Evolutionary conservation across 345 rosid species (phyloP), one percentile per base, ranked within the genome.

Genomic region (Turnera subulata): DNA sequence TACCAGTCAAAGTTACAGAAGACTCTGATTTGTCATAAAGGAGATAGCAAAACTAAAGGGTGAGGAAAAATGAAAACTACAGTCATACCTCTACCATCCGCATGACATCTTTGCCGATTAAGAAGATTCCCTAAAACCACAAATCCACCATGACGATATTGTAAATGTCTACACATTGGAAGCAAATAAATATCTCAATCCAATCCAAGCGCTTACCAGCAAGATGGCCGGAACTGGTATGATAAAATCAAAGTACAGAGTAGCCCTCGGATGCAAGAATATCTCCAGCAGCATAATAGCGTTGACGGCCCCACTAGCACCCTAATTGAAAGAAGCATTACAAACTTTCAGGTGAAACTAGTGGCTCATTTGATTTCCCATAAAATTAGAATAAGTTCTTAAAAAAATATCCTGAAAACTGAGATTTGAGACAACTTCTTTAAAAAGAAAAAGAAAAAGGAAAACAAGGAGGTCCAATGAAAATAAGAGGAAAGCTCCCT

Each of bases 251-350:
- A 91, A 40, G 75, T 71, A 79, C 17, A 91, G 55, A 35, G 92
- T 92, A 19, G 93, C 81, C 55, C 23, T 86, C 43, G 98, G 97
- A 69, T 79, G 61, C 63, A 92, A 70, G 77, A 92, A 85, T 78
- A 92, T 92, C 53, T 80, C 80, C 13, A 92, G 94, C 69, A 89
- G 79, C 85, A 89, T 76, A 63, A 92, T 83, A 57, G 97, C 99
- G 69, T 84, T 84, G 60, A 92, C 97, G 20, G 97, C 96, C 53
- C 91, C 98, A 57, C 96, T 92, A 16, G 97, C 91, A 0, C 97
- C 98, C 91, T 92, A 69, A 11, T 35, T 11, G 49, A 47, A 21
- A 55, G 15, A 59, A 71, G n/a, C 52, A 55, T 44, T 8, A 4
- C 35, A 29, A 29, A 29, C 43, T 16, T 13, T 40, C 21, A 51